Percentiles rank a stretch among this genome's conserved stretches.
Evolutionary conservation across 1,284 basidiomycete species (phyloP).

Genomic region (Pseudozyma thailandica): DNA sequence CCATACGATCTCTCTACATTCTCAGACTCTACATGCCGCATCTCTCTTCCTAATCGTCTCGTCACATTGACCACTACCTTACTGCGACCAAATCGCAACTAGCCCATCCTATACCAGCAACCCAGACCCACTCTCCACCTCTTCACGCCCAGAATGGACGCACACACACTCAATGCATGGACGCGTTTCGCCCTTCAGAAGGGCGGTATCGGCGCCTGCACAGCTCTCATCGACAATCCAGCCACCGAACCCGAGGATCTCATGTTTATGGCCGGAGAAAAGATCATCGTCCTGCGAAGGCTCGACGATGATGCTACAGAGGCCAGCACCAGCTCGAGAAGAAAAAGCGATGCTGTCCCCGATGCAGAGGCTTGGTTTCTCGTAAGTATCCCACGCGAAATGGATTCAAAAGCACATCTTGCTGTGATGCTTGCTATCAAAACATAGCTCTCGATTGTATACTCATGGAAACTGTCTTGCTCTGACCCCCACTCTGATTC

Average conservation of each 20-base stretch:
- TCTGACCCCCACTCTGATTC: background rate
- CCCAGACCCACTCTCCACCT: background rate
- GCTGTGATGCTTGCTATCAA: too few relatives aligned
- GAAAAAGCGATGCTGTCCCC: constrained; percentile 16
- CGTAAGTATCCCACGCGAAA: too few relatives aligned
- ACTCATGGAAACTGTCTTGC: background rate
- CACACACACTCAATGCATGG: constrained; percentile 66
- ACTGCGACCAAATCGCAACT: too few relatives aligned
- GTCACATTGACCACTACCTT: too few relatives aligned
- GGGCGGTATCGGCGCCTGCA: constrained; percentile 65
- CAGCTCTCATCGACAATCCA: constrained; percentile 62
- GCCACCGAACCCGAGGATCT: constrained; percentile 61
- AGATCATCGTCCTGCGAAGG: constrained; percentile 61
- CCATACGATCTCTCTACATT: too few relatives aligned
- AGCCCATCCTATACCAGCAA: too few relatives aligned
- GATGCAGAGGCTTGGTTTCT: constrained; percentile 45
- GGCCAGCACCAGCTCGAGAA: constrained; percentile 18
- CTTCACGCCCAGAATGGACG: constrained; percentile 59
- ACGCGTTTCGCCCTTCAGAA: constrained; percentile 66
- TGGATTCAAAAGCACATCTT: too few relatives aligned
- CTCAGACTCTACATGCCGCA: too few relatives aligned
- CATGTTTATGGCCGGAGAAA: constrained; percentile 66
- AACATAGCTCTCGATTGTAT: too few relatives aligned
- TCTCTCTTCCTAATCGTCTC: too few relatives aligned
- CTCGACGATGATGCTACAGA: constrained; percentile 54